Conservation (phyloP, 176 grass and related monocot genomes). For the Microstegium vimineum region DNA sequence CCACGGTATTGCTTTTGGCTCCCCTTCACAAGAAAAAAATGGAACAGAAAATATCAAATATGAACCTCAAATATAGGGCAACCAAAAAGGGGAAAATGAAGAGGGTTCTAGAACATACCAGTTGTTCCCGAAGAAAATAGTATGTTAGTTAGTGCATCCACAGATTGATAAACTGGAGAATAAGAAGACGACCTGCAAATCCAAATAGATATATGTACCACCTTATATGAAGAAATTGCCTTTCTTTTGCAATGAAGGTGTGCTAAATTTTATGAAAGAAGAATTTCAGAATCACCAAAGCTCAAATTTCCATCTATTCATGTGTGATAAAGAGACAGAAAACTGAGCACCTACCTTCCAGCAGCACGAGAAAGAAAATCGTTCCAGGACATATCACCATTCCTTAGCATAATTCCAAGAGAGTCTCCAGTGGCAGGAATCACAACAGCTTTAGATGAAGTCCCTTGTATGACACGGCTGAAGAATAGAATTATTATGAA, state of each 20-base stretch:
- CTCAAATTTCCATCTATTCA: not conserved
- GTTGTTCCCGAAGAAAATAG: constrained; percentile 99
- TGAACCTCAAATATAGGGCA: not conserved
- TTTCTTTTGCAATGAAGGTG: not conserved
- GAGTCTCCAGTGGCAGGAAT: constrained; percentile 54
- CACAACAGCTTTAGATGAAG: constrained; percentile 68
- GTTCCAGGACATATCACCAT: constrained; percentile 81
- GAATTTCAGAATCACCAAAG: not conserved
- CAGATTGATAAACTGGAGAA: constrained; percentile 67
- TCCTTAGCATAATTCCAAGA: constrained; percentile 63
- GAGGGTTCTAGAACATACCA: constrained; percentile 30
- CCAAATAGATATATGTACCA: constrained; percentile 11
- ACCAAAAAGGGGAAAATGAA: not conserved
- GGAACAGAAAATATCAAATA: not conserved
- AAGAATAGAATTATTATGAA: constrained; percentile 23
- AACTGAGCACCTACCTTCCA: constrained; percentile 38
- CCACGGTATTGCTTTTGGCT: constrained; percentile 98
- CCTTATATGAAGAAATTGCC: not conserved
- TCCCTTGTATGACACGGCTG: constrained; percentile 73
- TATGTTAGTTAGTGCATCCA: constrained; percentile 65
- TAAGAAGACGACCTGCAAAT: constrained; percentile 51
- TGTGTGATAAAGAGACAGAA: not conserved
- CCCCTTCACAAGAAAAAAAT: constrained; percentile 54
- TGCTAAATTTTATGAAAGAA: not conserved
- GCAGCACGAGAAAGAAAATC: constrained; percentile 59